A percentile compares a stretch with the other conserved stretches of the same genome.
phyloP scores from a whole-genome alignment of 2,329 filamentous ascomycete species.

The Exophiala spinifera region DNA sequence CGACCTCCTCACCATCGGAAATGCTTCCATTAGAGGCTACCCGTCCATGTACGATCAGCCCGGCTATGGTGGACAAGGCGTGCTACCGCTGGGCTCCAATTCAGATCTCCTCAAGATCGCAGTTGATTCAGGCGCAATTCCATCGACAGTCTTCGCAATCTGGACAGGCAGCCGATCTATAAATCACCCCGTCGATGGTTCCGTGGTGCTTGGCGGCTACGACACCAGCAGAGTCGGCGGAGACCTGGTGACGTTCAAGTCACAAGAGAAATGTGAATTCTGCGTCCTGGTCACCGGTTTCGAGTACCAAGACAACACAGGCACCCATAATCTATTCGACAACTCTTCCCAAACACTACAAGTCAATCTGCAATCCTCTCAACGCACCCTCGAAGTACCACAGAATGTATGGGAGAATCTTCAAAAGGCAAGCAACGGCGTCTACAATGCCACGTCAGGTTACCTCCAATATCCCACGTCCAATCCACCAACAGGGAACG shows the following conservation, averaged over 20 bases:
- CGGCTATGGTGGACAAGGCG: conserved; percentile 25
- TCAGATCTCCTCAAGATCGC: conserved; percentile 22
- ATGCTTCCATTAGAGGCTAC: conserved; percentile 19
- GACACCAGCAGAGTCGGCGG: conserved; percentile 23
- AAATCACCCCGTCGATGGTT: conserved; percentile 18
- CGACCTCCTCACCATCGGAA: conserved; percentile 22
- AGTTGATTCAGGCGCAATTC: conserved; percentile 15
- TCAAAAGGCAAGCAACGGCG: conserved; percentile 13
- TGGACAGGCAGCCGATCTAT: conserved; percentile 26
- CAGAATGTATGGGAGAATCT: conserved; percentile 24
- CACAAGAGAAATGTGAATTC: conserved; percentile 17
- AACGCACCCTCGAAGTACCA: conserved; percentile 19
- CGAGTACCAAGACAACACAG: conserved; percentile 13
- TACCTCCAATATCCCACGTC: conserved; percentile 13
- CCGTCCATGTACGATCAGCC: conserved; percentile 23
- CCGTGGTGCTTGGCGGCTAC: conserved; percentile 27
- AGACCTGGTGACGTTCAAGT: conserved; percentile 17
- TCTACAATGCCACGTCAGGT: conserved; percentile 6
- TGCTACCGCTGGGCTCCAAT: conserved; percentile 20
- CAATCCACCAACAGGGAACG: conserved; percentile 20
- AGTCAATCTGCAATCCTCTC: conserved; percentile 21
- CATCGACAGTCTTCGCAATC: conserved; percentile 24
- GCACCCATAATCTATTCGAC: conserved; percentile 17
- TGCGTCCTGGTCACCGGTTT: conserved; percentile 22
- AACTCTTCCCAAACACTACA: conserved; percentile 20